Evolutionary conservation across 1,284 basidiomycete genomes (phyloP).

Genomic region (Omphalotus olearius): DNA sequence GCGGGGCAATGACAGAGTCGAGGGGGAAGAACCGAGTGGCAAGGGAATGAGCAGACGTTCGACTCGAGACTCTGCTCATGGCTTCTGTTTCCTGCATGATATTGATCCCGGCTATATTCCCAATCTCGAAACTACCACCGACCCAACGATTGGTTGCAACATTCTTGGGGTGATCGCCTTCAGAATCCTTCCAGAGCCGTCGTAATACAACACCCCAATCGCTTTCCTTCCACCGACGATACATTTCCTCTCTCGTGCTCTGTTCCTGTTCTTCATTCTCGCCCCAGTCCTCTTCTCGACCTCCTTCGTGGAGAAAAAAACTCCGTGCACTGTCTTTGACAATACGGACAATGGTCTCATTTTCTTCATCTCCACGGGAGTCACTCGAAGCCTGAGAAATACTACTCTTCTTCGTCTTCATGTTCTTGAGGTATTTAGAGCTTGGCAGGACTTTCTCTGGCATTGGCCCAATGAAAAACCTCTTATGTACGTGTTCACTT

Average conservation of each 20-base stretch:
- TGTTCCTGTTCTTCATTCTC: conserved; percentile 50
- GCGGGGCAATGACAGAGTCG: conserved; percentile 5
- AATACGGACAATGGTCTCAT: conserved; percentile 38
- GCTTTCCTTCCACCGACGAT: conserved; percentile 57
- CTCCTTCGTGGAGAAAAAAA: conserved; percentile 61
- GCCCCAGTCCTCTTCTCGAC: conserved; percentile 61
- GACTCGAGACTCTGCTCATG: conserved; percentile 15
- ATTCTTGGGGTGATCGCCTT: conserved; percentile 18
- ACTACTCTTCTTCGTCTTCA: conserved; percentile 19
- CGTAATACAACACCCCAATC: conserved; percentile 57
- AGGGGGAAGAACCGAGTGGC: conserved; percentile 8
- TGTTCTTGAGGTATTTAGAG: conserved; percentile 24
- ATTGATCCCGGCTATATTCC: conserved; percentile 58
- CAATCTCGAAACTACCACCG: conserved; percentile 72
- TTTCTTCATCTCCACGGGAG: conserved; percentile 22
- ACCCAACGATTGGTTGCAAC: conserved; percentile 47
- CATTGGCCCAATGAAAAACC: conserved; percentile 63
- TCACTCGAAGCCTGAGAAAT: conserved; percentile 8
- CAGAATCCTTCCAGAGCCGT: conserved; percentile 28
- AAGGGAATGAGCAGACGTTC: not conserved
- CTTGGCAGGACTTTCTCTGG: conserved; percentile 48
- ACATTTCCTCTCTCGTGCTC: conserved; percentile 50
- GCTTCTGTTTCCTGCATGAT: conserved; percentile 33
- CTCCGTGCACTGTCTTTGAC: conserved; percentile 56
- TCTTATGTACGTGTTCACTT: conserved; percentile 26